Evolutionary conservation across 768 basidiomycete genomes (phyloP).

Genomic region (Gymnopilus dilepis): DNA sequence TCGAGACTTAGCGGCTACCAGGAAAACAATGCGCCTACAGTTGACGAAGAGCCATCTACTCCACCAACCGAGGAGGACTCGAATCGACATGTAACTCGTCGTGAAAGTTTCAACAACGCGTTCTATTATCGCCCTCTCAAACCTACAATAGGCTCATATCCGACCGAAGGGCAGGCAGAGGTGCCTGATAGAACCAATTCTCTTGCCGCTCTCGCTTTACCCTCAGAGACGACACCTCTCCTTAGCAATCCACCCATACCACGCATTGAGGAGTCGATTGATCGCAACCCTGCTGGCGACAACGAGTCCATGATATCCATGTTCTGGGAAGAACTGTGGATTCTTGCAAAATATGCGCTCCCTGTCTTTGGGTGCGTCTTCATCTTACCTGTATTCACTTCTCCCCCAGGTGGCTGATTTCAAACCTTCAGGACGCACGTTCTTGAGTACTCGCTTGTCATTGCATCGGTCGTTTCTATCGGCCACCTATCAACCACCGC

Average conservation of each 20-base stretch:
- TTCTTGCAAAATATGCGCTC: constrained; percentile 66
- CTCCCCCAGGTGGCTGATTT: constrained; percentile 6
- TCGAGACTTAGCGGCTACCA: constrained; percentile 47
- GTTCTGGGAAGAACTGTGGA: constrained; percentile 63
- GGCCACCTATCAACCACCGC: constrained; percentile 92
- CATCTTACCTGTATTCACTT: neutral
- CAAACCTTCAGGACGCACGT: constrained; percentile 62
- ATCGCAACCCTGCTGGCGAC: constrained; percentile 36
- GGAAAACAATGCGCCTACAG: constrained; percentile 19
- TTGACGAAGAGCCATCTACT: constrained; percentile 21
- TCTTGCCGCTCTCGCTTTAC: constrained; percentile 4
- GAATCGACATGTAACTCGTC: constrained; percentile 19
- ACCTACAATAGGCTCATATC: constrained; percentile 39
- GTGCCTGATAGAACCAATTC: neutral
- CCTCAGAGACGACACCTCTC: constrained; percentile 63
- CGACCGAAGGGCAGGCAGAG: constrained; percentile 14
- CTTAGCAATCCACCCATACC: constrained; percentile 56
- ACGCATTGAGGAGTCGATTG: constrained; percentile 58
- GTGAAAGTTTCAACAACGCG: constrained; percentile 27
- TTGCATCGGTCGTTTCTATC: constrained; percentile 84
- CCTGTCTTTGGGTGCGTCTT: constrained; percentile 72
- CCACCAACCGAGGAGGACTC: constrained; percentile 25
- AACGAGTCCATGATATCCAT: constrained; percentile 36
- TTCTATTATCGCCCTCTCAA: constrained; percentile 38
- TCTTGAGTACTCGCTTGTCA: constrained; percentile 85